Evolutionary conservation across 2,329 filamentous ascomycete species (phyloP).

Genomic region (Penicillium vulpinum): DNA sequence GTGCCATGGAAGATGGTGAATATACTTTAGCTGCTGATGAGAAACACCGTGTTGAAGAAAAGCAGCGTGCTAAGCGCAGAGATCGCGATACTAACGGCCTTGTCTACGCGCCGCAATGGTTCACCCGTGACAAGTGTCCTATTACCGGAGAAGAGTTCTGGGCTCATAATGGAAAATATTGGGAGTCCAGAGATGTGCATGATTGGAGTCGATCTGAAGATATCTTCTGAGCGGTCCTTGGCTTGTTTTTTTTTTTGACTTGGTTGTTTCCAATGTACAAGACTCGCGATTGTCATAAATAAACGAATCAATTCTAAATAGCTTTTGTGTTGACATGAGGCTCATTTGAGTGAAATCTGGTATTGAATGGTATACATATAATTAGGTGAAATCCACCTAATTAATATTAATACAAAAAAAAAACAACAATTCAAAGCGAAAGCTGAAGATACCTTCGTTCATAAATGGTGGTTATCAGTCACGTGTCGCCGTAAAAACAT

Average conservation of each 20-base stretch:
- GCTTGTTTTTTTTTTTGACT: background rate
- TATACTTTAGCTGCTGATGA: conserved; percentile 91
- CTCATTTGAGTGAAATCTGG: background rate
- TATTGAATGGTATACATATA: background rate
- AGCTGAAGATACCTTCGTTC: background rate
- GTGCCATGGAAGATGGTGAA: conserved; percentile 97
- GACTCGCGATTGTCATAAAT: conserved; percentile 14
- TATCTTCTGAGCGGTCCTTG: conserved; percentile 57
- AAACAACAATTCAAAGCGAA: background rate
- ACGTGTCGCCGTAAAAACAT: conserved; percentile 18
- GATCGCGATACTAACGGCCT: conserved; percentile 74
- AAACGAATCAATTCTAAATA: conserved; percentile 6
- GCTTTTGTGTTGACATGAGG: background rate
- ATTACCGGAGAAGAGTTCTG: conserved; percentile 87
- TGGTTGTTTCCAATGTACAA: conserved; percentile 17
- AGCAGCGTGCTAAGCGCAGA: conserved; percentile 74
- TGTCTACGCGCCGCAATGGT: conserved; percentile 84
- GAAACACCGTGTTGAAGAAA: conserved; percentile 93
- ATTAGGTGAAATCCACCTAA: background rate
- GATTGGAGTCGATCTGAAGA: conserved; percentile 73
- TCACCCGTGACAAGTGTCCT: conserved; percentile 69
- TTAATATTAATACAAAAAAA: background rate
- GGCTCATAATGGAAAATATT: conserved; percentile 87
- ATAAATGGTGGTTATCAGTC: conserved; percentile 8
- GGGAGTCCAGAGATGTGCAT: conserved; percentile 64